These are phyloP conservation scores for Vickermania ingenoplastis DNA, from an alignment of 208 protist genomes.

Conservation along the genomic window DNA sequence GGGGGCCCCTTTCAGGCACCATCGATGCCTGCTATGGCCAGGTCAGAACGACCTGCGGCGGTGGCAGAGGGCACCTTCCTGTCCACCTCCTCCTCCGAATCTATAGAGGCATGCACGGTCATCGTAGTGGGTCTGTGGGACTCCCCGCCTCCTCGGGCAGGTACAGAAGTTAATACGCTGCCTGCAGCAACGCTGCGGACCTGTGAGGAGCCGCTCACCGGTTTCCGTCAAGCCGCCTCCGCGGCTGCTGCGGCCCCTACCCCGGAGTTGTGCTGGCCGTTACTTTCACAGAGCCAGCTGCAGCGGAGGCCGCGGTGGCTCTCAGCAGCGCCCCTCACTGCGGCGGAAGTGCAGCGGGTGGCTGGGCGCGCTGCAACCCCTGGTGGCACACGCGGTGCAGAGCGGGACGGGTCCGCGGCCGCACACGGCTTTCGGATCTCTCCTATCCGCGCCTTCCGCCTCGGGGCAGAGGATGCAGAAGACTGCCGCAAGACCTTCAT, in stretches of 20 bases:
- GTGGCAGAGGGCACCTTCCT: too few species aligned
- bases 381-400: too few species aligned
- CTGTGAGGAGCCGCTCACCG: conserved; percentile 3
- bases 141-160: background rate
- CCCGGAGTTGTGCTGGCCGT: conserved; percentile 6
- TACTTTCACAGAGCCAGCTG: conserved; percentile 4
- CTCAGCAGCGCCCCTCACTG: too few species aligned
- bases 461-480: conserved; percentile 1
- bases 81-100: too few species aligned
- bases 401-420: too few species aligned
- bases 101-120: background rate
- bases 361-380: too few species aligned
- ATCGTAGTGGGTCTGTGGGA: conserved; percentile 9
- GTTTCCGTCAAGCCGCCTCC: conserved; percentile 7
- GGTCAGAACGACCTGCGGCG: too few species aligned
- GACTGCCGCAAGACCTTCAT: conserved; percentile 8
- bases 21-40: too few species aligned
- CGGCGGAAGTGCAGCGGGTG: background rate
- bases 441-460: conserved; percentile 3
- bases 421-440: conserved; percentile 1
- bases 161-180: conserved; percentile 5
- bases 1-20: too few species aligned
- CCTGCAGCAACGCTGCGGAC: conserved; percentile 4
- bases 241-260: conserved; percentile 8
- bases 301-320: background rate